Base-by-base conservation (phyloP, 2,329 filamentous ascomycete species). In the Laburnicola sp. region DNA sequence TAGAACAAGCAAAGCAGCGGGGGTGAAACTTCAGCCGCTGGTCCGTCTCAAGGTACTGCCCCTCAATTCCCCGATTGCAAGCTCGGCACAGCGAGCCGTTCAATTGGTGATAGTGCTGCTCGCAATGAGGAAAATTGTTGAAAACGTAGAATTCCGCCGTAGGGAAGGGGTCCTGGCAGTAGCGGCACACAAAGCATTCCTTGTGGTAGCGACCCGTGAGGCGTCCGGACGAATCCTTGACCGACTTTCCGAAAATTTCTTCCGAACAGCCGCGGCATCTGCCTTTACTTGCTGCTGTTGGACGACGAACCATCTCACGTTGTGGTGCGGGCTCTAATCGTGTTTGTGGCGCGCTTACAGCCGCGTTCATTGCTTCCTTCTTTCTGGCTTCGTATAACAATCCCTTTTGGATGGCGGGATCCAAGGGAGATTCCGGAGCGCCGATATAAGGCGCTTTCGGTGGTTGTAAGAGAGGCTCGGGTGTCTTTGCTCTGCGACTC, bases 171-270 rank as follows among this genome's bases (percentile, higher is more conserved):
- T 86, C 81, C 8, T 80, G 78, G 76, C 94, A 99, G 1, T 88
- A 91, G 3, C 85, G 83, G 79, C 94, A 99, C 7, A 93, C 89
- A 69, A 99, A 97, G 60, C 93, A 99, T 3, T 87, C 83, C 72
- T 95, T 96, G 79, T 99, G 94, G 72, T 96, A 99, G 57, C 91
- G 87, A 7, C 94, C 94, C 0, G 90, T 96, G 23, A 99, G 79
- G 23, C 92, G 86, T 11, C 94, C 94, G 63, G 97, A 94, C 0
- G 91, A 91, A 10, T 91, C 96, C 30, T 93, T 96, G 51, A 99
- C 86, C 1, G 91, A 96, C 75, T 97, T 97, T 21, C 91, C 93
- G 38, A 85, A 83, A 63, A 99, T 97, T 5, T 81, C 77, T 39
- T 87, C 78, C 3, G 83, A 80, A 72, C 94, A 99, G 1, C 89